Evolutionary conservation across 208 protist species (phyloP).

Genomic region (Leishmania mexicana): DNA sequence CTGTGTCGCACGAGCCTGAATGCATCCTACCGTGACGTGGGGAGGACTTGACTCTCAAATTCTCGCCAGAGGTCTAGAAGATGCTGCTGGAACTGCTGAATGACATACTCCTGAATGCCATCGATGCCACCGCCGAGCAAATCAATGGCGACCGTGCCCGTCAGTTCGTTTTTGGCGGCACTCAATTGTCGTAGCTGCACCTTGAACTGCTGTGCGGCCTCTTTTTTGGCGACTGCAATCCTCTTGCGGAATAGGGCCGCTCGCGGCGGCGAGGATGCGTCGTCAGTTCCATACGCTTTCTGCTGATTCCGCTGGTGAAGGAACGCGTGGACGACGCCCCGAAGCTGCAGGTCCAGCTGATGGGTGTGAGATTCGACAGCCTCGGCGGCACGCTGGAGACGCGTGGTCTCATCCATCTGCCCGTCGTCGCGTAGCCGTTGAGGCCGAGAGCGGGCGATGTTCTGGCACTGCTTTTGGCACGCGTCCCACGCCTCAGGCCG

Average conservation of each 20-base stretch:
- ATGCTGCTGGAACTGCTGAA: slow-evolving; percentile 10
- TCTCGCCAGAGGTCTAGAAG: slow-evolving; percentile 7
- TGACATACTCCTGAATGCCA: background rate
- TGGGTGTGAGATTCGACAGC: slow-evolving; percentile 12
- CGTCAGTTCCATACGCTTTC: background rate
- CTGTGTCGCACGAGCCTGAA: background rate
- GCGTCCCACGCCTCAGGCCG: slow-evolving; percentile 1
- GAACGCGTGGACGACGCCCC: slow-evolving; percentile 40
- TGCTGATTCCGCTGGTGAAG: slow-evolving; percentile 6
- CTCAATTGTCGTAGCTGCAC: slow-evolving; percentile 1
- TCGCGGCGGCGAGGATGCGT: background rate
- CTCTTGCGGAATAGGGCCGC: slow-evolving; percentile 1
- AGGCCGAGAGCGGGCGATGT: slow-evolving; percentile 1
- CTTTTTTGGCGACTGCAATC: slow-evolving; percentile 11
- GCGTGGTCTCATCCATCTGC: background rate
- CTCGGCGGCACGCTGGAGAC: background rate
- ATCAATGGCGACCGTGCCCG: background rate
- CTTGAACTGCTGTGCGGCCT: slow-evolving; percentile 20
- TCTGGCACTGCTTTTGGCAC: slow-evolving; percentile 1
- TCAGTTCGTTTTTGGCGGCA: too few relatives aligned
- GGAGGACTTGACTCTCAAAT: background rate
- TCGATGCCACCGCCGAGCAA: background rate
- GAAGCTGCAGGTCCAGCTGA: slow-evolving; percentile 52
- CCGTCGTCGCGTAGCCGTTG: background rate
- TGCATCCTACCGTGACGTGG: background rate